Evolutionary conservation across 495 filamentous ascomycete genomes (phyloP), one percentile per base, ranked within the genome.

Genomic region (Trichoderma gamsii): DNA sequence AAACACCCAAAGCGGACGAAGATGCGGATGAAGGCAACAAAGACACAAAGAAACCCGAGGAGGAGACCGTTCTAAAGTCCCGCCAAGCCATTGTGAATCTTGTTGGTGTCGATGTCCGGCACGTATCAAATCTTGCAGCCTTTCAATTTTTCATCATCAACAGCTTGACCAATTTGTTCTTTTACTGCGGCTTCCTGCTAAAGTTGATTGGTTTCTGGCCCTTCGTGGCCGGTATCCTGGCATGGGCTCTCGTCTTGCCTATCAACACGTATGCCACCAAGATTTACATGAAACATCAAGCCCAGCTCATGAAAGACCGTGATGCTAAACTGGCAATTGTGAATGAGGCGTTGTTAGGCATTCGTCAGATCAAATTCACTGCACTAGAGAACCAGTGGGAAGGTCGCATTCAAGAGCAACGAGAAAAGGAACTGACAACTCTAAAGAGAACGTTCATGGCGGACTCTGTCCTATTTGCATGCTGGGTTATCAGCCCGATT

Each of bases 281-380:
- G 72, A 79, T 79, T 41, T 94, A 91, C 70, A 77, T 88, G 0
- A 78, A 79, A 9, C 81, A 89, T 13, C 89, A 93, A 71, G 88
- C 89, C 67, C 79, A 81, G 16, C 76, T 96, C 59, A 96, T 96
- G 92, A 91, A 90, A 73, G 79, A 87, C 13, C 82, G 91, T 67
- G 92, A 96, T 75, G 80, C 85, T 59, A 94, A 94, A 73, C 86
- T 93, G 82, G 87, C 83, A 0, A 82, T 93, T 1, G 83, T 96
- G 15, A 91, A 90, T 0, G 92, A 96, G 74, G 91, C 90, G 1
- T 78, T 96, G 0, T 87, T 91, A 70, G 92, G 89, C 44, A 94
- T 96, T 67, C 84, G 92, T 7, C 92, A 96, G 73, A 91, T 96
- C 74, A 96, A 96, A 71, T 93, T 96, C 71, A 90, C 90, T 0